Percentiles rank a stretch among this genome's conserved stretches.
These are phyloP conservation scores for Penicillium sclerotigenum DNA, from an alignment of 2,329 filamentous ascomycete genomes.

Conservation along the genomic window DNA sequence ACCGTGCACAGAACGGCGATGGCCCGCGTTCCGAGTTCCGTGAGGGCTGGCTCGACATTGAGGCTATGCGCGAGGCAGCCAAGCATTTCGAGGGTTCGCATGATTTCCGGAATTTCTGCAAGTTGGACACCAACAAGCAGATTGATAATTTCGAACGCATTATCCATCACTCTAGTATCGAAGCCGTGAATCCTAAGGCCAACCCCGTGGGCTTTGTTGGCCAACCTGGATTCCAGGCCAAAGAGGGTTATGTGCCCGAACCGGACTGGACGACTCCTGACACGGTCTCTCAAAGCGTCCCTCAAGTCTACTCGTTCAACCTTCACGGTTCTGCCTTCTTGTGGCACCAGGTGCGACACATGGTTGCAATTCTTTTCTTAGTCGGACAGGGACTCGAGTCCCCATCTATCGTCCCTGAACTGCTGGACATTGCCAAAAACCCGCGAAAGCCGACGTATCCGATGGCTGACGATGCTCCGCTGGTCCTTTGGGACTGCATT, in stretches of 20 bases:
- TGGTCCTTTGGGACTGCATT: slow-evolving; percentile 94
- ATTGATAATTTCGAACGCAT: slow-evolving; percentile 76
- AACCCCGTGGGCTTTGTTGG: slow-evolving; percentile 58
- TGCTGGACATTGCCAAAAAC: slow-evolving; percentile 69
- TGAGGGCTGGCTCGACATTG: slow-evolving; percentile 81
- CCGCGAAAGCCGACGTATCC: slow-evolving; percentile 80
- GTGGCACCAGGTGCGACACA: slow-evolving; percentile 96
- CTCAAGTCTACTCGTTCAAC: slow-evolving; percentile 80
- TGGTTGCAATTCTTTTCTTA: slow-evolving; percentile 88
- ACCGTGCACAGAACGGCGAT: slow-evolving; percentile 22
- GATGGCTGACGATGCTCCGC: slow-evolving; percentile 84
- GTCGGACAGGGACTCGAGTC: slow-evolving; percentile 83
- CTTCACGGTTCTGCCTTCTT: slow-evolving; percentile 89
- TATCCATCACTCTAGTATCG: slow-evolving; percentile 77
- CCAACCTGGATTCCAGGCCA: slow-evolving; percentile 45
- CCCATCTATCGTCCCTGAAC: slow-evolving; percentile 66
- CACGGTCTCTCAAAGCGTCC: slow-evolving; percentile 34
- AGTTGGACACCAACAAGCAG: slow-evolving; percentile 85
- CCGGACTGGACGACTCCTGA: slow-evolving; percentile 16
- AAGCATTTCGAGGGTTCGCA: slow-evolving; percentile 76
- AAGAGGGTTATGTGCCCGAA: slow-evolving; percentile 17
- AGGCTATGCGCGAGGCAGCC: slow-evolving; percentile 79
- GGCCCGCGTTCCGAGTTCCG: slow-evolving; percentile 38
- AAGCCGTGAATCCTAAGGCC: slow-evolving; percentile 57
- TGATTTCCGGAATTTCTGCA: slow-evolving; percentile 97